phyloP scores from a whole-genome alignment of 2,329 filamentous ascomycete genomes.

The Xylariaceae sp. region DNA sequence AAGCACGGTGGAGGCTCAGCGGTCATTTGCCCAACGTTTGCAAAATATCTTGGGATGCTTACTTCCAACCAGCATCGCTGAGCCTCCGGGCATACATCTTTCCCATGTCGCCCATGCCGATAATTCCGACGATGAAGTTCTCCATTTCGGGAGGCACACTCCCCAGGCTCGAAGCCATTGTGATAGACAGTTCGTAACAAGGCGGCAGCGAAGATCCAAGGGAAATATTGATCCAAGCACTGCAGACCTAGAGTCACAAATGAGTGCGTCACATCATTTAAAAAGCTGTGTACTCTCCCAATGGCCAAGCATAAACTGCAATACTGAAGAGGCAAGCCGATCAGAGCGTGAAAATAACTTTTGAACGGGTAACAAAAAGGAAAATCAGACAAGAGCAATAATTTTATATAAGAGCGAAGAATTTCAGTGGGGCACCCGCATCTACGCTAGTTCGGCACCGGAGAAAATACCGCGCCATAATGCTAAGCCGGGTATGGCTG shows the following conservation, averaged over 20 bases:
- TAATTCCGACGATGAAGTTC: conserved; percentile 84
- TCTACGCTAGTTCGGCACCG: conserved; percentile 18
- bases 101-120: conserved; percentile 99
- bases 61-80: conserved; percentile 96
- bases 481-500: conserved; percentile 6
- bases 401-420: conserved; percentile 19
- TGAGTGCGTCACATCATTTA: conserved; percentile 32
- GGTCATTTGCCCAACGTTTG: not conserved
- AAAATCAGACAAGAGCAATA: conserved; percentile 1
- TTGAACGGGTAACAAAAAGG: not conserved
- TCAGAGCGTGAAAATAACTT: not conserved
- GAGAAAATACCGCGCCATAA: conserved; percentile 20
- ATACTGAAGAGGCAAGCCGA: not conserved
- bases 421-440: conserved; percentile 14
- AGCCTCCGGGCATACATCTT: conserved; percentile 95
- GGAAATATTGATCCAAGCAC: conserved; percentile 2
- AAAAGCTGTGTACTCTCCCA: not conserved
- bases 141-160: conserved; percentile 58
- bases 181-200: not conserved
- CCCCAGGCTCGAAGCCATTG: conserved; percentile 14
- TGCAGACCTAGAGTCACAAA: conserved; percentile 12
- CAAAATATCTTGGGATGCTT: conserved; percentile 47
- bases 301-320: not conserved
- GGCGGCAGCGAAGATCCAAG: not conserved
- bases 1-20: conserved; percentile 33